Conservation (phyloP, 257 asterid genomes). For the Lycium ferocissimum region DNA sequence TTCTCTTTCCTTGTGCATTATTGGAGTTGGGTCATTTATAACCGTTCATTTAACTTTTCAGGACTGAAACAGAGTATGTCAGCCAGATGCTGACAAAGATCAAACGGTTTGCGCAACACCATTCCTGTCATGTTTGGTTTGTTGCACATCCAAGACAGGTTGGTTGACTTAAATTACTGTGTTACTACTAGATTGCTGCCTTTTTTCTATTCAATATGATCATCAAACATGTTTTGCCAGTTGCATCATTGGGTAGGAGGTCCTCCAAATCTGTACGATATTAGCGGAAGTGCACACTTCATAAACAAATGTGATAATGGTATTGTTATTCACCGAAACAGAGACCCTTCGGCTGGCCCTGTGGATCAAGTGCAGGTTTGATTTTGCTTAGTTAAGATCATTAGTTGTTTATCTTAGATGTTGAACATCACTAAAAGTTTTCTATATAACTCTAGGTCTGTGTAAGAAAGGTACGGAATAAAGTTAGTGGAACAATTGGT, state of each 20-base stretch:
- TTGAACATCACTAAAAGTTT: conserved; percentile 4
- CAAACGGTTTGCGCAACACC: conserved; percentile 97
- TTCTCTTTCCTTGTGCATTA: not conserved
- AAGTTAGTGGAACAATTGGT: conserved; percentile 90
- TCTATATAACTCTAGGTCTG: conserved; percentile 63
- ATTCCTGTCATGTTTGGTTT: conserved; percentile 96
- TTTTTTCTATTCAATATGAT: conserved; percentile 32
- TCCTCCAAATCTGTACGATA: conserved; percentile 90
- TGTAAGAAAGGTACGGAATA: conserved; percentile 91
- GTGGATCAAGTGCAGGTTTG: conserved; percentile 84
- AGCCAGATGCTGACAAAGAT: conserved; percentile 95
- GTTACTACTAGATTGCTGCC: not conserved
- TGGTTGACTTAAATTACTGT: conserved; percentile 26
- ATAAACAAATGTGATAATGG: conserved; percentile 98
- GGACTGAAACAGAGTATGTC: conserved; percentile 98
- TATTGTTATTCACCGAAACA: conserved; percentile 87
- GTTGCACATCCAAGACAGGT: conserved; percentile 99
- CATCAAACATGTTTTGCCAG: conserved; percentile 44
- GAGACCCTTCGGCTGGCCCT: conserved; percentile 88
- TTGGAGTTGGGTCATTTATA: conserved; percentile 3
- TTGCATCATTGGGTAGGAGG: conserved; percentile 86
- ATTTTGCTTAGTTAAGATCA: conserved; percentile 24
- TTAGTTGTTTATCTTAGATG: conserved; percentile 13
- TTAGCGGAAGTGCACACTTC: conserved; percentile 98
- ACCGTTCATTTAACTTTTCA: conserved; percentile 36